phyloP scores from a whole-genome alignment of 495 filamentous ascomycete species.

The Hapsidospora chrysogenum region DNA sequence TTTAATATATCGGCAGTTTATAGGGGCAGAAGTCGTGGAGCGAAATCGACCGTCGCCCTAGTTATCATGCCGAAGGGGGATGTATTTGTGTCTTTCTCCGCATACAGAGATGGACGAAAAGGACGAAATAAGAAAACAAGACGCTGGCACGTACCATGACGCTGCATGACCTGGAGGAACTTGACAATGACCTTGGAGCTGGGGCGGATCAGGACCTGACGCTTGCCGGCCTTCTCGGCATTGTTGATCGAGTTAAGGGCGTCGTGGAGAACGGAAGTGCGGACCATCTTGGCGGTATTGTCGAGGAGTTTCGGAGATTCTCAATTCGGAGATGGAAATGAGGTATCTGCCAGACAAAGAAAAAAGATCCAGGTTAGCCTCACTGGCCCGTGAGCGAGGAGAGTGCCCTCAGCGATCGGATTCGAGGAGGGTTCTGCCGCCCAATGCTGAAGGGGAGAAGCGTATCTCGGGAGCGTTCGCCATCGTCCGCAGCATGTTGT shows the following conservation, averaged over 20 bases:
- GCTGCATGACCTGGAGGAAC: constrained; percentile 97
- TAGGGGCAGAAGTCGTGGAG: constrained; percentile 83
- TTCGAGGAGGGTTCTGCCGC: constrained; percentile 76
- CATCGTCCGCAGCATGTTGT: no score
- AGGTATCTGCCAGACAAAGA: constrained; percentile 51
- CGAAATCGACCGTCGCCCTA: constrained; percentile 67
- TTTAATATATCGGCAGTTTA: constrained; percentile 93
- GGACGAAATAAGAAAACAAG: constrained; percentile 5
- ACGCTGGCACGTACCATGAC: constrained; percentile 64
- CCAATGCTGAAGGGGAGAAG: constrained; percentile 57
- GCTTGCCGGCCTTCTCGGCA: constrained; percentile 97
- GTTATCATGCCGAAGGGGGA: constrained; percentile 86
- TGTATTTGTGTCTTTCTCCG: background rate
- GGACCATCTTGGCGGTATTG: constrained; percentile 75
- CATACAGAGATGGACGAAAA: constrained; percentile 1
- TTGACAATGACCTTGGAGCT: constrained; percentile 98
- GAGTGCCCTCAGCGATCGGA: constrained; percentile 59
- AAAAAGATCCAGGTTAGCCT: constrained; percentile 46
- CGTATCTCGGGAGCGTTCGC: constrained; percentile 37
- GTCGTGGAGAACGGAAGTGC: constrained; percentile 97
- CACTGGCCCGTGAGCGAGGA: constrained; percentile 71
- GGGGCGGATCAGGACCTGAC: constrained; percentile 91
- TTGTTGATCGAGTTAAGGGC: constrained; percentile 99
- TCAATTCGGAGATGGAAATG: constrained; percentile 56
- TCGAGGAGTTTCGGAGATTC: constrained; percentile 38